A percentile compares a stretch with the other conserved stretches of the same genome.
Conservation (phyloP, 495 filamentous ascomycete genomes). For the Sordaria brevicollis region DNA sequence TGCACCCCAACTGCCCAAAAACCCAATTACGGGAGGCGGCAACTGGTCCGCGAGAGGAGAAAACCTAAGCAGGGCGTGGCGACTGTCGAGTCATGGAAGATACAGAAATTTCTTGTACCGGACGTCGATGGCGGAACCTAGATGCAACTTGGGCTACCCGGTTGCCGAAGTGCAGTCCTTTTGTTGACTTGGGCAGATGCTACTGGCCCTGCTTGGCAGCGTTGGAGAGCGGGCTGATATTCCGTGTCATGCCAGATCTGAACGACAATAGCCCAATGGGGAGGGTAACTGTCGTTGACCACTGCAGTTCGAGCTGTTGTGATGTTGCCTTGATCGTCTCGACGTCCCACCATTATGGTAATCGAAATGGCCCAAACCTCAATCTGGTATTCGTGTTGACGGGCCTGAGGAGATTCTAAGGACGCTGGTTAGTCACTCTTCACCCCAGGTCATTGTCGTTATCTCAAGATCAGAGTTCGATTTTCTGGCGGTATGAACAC, state of each 20-base stretch:
- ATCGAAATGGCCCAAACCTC: too few relatives aligned
- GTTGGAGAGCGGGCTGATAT: neutral
- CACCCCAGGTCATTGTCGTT: too few relatives aligned
- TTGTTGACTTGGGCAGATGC: neutral
- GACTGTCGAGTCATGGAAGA: neutral
- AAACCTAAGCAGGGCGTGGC: neutral
- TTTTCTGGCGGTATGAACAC: too few relatives aligned
- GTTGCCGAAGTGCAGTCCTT: neutral
- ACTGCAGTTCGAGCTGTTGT: neutral
- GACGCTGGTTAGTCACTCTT: too few relatives aligned
- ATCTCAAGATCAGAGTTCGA: too few relatives aligned
- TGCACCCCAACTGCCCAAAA: neutral
- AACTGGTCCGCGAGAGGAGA: neutral
- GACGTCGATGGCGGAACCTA: neutral
- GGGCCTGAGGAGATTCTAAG: too few relatives aligned
- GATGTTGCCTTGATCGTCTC: neutral
- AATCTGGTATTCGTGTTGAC: too few relatives aligned
- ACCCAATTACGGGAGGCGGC: neutral
- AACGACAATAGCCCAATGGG: neutral
- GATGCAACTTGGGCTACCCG: neutral
- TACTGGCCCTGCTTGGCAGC: neutral
- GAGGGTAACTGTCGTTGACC: neutral
- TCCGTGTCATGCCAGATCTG: neutral
- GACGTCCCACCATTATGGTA: too few relatives aligned
- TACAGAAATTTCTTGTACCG: neutral